These are phyloP conservation scores for Bryum argenteum DNA, from an alignment of 225 moss, liverwort and hornwort genomes.

Conservation along the genomic window DNA sequence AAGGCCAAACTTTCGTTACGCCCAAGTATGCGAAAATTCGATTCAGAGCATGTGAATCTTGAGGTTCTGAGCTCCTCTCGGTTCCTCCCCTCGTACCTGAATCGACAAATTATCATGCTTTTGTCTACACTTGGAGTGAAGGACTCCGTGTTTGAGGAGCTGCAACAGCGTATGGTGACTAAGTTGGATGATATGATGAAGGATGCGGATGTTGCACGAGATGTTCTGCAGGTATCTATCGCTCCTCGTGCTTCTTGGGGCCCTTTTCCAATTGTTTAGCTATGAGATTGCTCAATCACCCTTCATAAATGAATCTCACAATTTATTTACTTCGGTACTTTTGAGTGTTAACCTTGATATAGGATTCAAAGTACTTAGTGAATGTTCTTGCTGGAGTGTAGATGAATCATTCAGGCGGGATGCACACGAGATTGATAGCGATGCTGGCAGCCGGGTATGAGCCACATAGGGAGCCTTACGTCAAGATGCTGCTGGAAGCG, in stretches of 20 bases:
- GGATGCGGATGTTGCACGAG: slow-evolving; percentile 51
- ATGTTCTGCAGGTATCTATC: slow-evolving; percentile 61
- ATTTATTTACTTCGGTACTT: too few relatives aligned
- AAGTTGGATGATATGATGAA: slow-evolving; percentile 58
- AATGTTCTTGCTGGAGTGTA: too few relatives aligned
- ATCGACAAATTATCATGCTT: slow-evolving; percentile 75
- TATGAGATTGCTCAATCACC: too few relatives aligned
- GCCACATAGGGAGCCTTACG: slow-evolving; percentile 57
- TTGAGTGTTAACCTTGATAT: too few relatives aligned
- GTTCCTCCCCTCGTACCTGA: slow-evolving; percentile 69
- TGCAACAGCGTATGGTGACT: slow-evolving; percentile 60
- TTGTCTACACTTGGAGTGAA: slow-evolving; percentile 74
- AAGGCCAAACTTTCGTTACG: slow-evolving; percentile 60
- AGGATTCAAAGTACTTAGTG: too few relatives aligned
- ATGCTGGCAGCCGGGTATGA: slow-evolving; percentile 72
- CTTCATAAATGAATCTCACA: too few relatives aligned
- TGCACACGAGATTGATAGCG: slow-evolving; percentile 47
- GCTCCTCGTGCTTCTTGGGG: too few relatives aligned
- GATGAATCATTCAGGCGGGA: slow-evolving; percentile 11
- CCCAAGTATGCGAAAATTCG: slow-evolving; percentile 84
- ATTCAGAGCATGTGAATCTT: slow-evolving; percentile 59
- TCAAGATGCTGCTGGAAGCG: slow-evolving; percentile 56
- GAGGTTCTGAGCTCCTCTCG: slow-evolving; percentile 70
- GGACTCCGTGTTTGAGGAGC: slow-evolving; percentile 65
- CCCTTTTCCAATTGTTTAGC: too few relatives aligned